Base-by-base conservation (phyloP, 805 yeast species). In the Saccharomycopsis amapae region DNA sequence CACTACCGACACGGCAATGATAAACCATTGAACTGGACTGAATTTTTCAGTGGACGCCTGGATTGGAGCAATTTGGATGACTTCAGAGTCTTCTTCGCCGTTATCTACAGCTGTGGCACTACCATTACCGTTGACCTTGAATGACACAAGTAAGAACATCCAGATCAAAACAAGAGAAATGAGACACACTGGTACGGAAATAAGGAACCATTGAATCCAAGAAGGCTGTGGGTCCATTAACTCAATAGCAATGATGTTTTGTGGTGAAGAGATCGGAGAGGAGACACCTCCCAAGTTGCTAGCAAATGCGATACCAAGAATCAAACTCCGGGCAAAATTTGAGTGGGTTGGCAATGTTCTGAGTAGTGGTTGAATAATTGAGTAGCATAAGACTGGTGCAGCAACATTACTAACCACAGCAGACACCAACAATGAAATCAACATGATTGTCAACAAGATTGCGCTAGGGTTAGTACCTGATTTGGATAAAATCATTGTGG, bases 391-490 rank as follows among this genome's bases (percentile, higher is more conserved):
- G 2, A 90, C 97, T 0, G 98, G 98, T 1, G 97, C 93, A 1
- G 98, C 98, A 36, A 90, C 97, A 61, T 90, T 90, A 22, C 95
- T 83, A 33, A 90, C 93, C 94, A 96, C 89, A 86, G 90, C 88
- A 4, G 95, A 79, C 34, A 85, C 79, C 57, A 90, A 78, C 33
- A 89, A 68, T 0, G 97, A 85, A 26, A 90, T 90, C 39, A 74
- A 66, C 97, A 93, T 87, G 50, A 87, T 80, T 3, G 90, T 76
- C 36, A 89, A 64, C 30, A 89, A 66, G 19, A 90, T 81, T 33
- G 76, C 72, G 28, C 81, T 73, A 9, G 97, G 97, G 53, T 81
- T 78, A 3, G 90, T 84, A 9, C 97, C 96, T 2, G 95, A 94
- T 41, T 76, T 73, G 2, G 88, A 76, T 46, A 93, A 68, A 49